phyloP scores from a whole-genome alignment of 2,329 filamentous ascomycete species.

The Phialophora macrospora region DNA sequence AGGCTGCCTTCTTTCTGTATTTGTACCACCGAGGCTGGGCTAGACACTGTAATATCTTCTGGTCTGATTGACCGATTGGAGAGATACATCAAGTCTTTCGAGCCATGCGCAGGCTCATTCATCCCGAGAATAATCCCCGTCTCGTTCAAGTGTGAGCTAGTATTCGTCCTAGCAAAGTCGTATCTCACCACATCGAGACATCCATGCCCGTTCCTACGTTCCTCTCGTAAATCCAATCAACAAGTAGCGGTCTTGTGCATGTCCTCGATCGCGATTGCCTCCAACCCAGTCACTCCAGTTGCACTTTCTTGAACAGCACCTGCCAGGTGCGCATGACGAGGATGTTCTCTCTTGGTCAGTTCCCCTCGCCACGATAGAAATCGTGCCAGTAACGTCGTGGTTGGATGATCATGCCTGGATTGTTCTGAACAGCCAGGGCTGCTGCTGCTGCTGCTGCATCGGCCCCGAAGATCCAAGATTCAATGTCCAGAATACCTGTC shows the following conservation, averaged over 20 bases:
- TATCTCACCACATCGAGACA: neutral
- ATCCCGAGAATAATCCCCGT: neutral
- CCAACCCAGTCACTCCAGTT: neutral
- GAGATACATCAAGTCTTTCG: slow-evolving; percentile 1
- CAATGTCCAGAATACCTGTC: neutral
- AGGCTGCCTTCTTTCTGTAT: slow-evolving; percentile 2
- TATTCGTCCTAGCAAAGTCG: neutral
- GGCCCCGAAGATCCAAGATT: neutral
- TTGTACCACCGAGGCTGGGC: slow-evolving; percentile 15
- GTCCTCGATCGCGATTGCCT: neutral
- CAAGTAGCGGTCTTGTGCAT: neutral
- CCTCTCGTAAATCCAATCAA: neutral
- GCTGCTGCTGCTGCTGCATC: too few species aligned
- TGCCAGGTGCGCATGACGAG: too few species aligned
- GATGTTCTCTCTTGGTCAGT: neutral
- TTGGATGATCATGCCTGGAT: neutral
- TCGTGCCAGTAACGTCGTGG: too few species aligned
- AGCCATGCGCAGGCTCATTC: neutral
- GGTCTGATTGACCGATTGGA: neutral
- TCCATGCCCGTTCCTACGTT: neutral
- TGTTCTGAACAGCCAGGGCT: neutral
- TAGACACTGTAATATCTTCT: slow-evolving; percentile 4
- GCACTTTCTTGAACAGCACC: too few species aligned
- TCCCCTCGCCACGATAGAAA: neutral
- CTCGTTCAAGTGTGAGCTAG: neutral